Conservation (phyloP, 2,329 filamentous ascomycete species). For the Colletotrichum theobromicola region DNA sequence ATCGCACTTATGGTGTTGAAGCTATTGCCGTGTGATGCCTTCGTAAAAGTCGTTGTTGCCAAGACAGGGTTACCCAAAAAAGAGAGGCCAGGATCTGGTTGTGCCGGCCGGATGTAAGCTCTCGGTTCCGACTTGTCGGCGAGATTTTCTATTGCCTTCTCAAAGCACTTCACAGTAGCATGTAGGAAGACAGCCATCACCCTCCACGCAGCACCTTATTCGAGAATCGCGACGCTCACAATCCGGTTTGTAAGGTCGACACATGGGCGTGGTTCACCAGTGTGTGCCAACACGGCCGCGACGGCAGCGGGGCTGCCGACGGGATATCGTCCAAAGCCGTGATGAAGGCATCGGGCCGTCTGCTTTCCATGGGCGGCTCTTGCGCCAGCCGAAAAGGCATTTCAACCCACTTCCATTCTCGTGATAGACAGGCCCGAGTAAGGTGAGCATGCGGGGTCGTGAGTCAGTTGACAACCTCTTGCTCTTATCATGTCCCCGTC, state of each 20-base stretch:
- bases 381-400: background rate
- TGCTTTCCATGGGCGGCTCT: background rate
- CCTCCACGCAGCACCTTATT: background rate
- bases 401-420: background rate
- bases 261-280: background rate
- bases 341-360: background rate
- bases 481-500: background rate
- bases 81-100: background rate
- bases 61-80: background rate
- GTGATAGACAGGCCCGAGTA: background rate
- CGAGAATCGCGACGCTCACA: background rate
- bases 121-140: background rate
- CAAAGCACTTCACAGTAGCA: background rate
- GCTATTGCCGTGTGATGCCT: background rate
- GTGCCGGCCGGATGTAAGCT: background rate
- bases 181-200: background rate
- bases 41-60: background rate
- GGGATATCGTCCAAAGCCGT: background rate
- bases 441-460: background rate
- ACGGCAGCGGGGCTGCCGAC: background rate
- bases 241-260: background rate
- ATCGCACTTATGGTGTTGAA: background rate
- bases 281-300: background rate
- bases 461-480: constrained; percentile 14
- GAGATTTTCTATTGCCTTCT: background rate